Percentiles rank a stretch among this genome's conserved stretches.
These are phyloP conservation scores for Suillus variegatus DNA, from an alignment of 768 basidiomycete genomes.

Conservation along the genomic window DNA sequence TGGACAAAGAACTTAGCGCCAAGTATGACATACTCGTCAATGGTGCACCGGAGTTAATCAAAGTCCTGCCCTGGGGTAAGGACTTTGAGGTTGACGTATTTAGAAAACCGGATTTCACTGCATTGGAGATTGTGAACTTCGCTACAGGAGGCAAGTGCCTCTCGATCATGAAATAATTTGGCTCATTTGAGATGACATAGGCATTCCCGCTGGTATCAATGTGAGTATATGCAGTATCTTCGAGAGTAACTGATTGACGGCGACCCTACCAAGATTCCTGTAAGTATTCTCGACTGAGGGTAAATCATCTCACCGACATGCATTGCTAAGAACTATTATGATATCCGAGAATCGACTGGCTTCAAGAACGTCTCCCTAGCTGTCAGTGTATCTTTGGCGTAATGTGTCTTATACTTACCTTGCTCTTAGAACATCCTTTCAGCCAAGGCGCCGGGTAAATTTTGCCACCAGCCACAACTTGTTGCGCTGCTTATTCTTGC, in stretches of 20 bases:
- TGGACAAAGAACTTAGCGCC: conserved; percentile 79
- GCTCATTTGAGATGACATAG: conserved; percentile 30
- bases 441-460: conserved; percentile 81
- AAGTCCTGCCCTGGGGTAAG: conserved; percentile 80
- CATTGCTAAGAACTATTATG: conserved; percentile 67
- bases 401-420: background rate
- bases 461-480: background rate
- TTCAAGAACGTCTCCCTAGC: conserved; percentile 91
- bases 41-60: conserved; percentile 75
- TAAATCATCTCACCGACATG: background rate
- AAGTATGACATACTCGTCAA: conserved; percentile 81
- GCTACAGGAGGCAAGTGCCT: conserved; percentile 69
- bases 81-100: conserved; percentile 72
- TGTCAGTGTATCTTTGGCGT: conserved; percentile 40
- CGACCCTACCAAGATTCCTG: conserved; percentile 54
- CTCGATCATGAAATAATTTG: background rate
- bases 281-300: conserved; percentile 28
- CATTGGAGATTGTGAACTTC: conserved; percentile 79
- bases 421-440: conserved; percentile 70
- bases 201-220: conserved; percentile 88
- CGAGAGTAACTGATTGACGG: background rate
- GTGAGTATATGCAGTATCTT: conserved; percentile 36
- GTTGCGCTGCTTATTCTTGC: background rate
- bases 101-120: conserved; percentile 86
- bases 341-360: conserved; percentile 76